Evolutionary conservation across 345 rosid species (phyloP).

Genomic region (Brassica juncea): DNA sequence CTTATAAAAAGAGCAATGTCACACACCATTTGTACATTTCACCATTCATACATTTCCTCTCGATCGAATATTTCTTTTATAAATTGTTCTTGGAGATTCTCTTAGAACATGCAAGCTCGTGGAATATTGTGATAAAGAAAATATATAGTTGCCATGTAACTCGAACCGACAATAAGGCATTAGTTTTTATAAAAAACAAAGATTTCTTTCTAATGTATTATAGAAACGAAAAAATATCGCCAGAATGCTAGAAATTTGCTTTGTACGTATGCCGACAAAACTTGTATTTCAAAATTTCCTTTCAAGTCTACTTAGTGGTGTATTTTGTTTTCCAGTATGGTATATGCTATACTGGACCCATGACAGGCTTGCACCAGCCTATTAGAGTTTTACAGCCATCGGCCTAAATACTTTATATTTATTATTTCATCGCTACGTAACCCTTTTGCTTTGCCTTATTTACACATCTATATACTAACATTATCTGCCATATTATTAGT

Average conservation of each 20-base stretch:
- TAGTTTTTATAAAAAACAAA: neutral
- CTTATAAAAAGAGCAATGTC: constrained; percentile 1
- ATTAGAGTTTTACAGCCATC: constrained; percentile 12
- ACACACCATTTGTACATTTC: neutral
- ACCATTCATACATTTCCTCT: neutral
- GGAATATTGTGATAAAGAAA: neutral
- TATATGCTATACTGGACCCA: constrained; percentile 18
- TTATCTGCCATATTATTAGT: neutral
- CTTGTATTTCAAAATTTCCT: neutral
- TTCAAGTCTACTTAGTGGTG: neutral
- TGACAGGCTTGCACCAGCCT: constrained; percentile 35
- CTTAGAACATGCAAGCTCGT: neutral
- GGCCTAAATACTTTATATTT: constrained; percentile 6
- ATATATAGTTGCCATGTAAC: neutral
- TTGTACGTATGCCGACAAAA: constrained; percentile 10
- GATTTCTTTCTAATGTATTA: neutral
- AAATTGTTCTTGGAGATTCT: neutral
- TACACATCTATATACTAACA: neutral
- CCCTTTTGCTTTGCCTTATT: constrained; percentile 25
- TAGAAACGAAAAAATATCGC: neutral
- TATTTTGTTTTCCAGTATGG: neutral
- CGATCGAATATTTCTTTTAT: neutral
- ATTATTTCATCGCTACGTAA: constrained; percentile 19
- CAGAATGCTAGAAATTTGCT: neutral
- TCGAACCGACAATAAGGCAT: neutral